phyloP scores from a whole-genome alignment of 495 filamentous ascomycete genomes.

The Cudoniella acicularis region DNA sequence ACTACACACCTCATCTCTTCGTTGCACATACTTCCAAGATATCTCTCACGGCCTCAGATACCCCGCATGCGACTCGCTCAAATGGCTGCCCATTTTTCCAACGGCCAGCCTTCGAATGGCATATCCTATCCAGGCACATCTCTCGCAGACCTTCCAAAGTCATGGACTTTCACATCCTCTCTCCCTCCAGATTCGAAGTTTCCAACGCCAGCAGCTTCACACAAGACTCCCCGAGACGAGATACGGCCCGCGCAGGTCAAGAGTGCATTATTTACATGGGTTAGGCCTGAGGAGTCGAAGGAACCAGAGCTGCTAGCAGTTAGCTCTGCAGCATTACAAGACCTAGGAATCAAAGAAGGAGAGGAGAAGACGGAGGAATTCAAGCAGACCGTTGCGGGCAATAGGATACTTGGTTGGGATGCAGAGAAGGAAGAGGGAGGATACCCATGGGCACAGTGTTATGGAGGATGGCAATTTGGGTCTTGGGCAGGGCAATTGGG shows the following conservation, averaged over 20 bases:
- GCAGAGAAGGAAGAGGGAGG: conserved; percentile 59
- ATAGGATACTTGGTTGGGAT: conserved; percentile 65
- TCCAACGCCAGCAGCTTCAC: conserved; percentile 74
- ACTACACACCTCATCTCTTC: not conserved
- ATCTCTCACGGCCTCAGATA: conserved; percentile 23
- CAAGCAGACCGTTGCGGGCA: conserved; percentile 70
- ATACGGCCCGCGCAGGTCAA: conserved; percentile 83
- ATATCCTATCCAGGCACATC: conserved; percentile 29
- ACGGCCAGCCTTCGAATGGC: conserved; percentile 20
- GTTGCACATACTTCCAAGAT: conserved; percentile 38
- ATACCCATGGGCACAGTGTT: conserved; percentile 98
- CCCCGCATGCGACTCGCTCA: conserved; percentile 35
- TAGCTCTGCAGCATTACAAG: conserved; percentile 69
- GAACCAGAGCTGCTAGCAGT: conserved; percentile 76
- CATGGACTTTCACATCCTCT: conserved; percentile 75
- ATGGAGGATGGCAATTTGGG: conserved; percentile 85
- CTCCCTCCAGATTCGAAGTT: conserved; percentile 76
- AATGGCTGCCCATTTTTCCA: conserved; percentile 55
- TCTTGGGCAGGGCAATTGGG: conserved; percentile 95
- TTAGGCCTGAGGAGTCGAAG: conserved; percentile 68
- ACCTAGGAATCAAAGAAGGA: conserved; percentile 65
- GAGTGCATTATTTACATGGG: conserved; percentile 83
- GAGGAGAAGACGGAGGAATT: conserved; percentile 75
- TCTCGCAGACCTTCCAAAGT: conserved; percentile 75
- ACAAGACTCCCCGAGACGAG: conserved; percentile 69